phyloP scores from a whole-genome alignment of 2,329 filamentous ascomycete species.

The Xylariaceae sp. region DNA sequence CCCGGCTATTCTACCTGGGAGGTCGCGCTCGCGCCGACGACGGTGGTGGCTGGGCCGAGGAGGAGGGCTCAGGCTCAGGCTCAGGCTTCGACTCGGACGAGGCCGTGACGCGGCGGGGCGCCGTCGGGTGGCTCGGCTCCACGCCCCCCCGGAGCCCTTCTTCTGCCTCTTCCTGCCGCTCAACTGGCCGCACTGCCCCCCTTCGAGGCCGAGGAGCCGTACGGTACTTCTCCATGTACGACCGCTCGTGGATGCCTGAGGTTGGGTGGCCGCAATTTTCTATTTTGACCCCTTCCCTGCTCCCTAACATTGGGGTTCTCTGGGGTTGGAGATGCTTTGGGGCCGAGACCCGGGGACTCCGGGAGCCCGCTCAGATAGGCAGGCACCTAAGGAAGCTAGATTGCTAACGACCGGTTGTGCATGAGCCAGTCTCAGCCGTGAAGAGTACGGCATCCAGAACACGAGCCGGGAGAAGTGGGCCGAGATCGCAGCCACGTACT shows the following conservation, averaged over 20 bases:
- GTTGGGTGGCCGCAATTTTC: too few species aligned
- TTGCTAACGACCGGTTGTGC: neutral
- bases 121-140: constrained; percentile 35
- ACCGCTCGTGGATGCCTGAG: constrained; percentile 24
- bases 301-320: too few species aligned
- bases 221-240: constrained; percentile 39
- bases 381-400: neutral
- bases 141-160: constrained; percentile 33
- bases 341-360: neutral
- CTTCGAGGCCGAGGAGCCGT: constrained; percentile 40
- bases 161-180: constrained; percentile 34
- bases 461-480: constrained; percentile 28
- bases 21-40: too few species aligned
- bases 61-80: too few species aligned
- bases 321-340: too few species aligned
- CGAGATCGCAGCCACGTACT: constrained; percentile 37
- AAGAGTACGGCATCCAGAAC: constrained; percentile 30
- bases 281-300: too few species aligned
- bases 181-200: constrained; percentile 38
- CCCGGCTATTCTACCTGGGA: too few species aligned
- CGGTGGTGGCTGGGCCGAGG: too few species aligned
- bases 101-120: constrained; percentile 29
- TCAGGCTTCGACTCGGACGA: constrained; percentile 36
- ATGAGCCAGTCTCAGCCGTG: constrained; percentile 35
- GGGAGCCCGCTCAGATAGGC: too few species aligned